Evolutionary conservation across 306 rosid species (phyloP).

Genomic region (Quercus suber): DNA sequence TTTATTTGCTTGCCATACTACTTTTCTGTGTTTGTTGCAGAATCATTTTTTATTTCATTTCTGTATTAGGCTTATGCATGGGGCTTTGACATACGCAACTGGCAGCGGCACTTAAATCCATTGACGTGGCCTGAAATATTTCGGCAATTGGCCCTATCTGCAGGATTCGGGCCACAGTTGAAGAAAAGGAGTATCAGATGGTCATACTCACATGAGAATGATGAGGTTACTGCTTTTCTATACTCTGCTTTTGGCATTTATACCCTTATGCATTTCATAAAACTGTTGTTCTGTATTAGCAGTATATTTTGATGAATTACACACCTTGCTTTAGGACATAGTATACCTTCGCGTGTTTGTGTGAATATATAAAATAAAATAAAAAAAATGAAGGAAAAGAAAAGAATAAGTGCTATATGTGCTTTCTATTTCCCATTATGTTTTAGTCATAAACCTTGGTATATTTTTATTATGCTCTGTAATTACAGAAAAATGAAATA

Average conservation of each 20-base stretch:
- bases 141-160: slow-evolving; percentile 87
- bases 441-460: too few relatives aligned
- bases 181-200: slow-evolving; percentile 65
- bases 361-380: too few relatives aligned
- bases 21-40: not conserved
- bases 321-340: too few relatives aligned
- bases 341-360: too few relatives aligned
- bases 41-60: slow-evolving; percentile 21
- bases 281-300: slow-evolving; percentile 1
- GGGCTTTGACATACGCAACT: slow-evolving; percentile 96
- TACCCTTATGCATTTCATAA: slow-evolving; percentile 3
- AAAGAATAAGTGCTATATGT: too few relatives aligned
- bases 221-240: slow-evolving; percentile 54
- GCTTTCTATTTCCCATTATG: too few relatives aligned
- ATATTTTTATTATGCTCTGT: too few relatives aligned
- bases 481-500: too few relatives aligned
- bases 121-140: slow-evolving; percentile 96
- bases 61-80: slow-evolving; percentile 78
- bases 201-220: slow-evolving; percentile 68
- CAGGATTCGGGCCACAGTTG: slow-evolving; percentile 92
- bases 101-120: slow-evolving; percentile 92
- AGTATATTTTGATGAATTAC: too few relatives aligned
- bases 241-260: slow-evolving; percentile 3
- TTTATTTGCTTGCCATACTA: not conserved
- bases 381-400: too few relatives aligned